Percentiles rank a stretch among this genome's conserved stretches.
Evolutionary conservation across 2,329 filamentous ascomycete species (phyloP).

Genomic region (Pseudocercospora fijiensis): DNA sequence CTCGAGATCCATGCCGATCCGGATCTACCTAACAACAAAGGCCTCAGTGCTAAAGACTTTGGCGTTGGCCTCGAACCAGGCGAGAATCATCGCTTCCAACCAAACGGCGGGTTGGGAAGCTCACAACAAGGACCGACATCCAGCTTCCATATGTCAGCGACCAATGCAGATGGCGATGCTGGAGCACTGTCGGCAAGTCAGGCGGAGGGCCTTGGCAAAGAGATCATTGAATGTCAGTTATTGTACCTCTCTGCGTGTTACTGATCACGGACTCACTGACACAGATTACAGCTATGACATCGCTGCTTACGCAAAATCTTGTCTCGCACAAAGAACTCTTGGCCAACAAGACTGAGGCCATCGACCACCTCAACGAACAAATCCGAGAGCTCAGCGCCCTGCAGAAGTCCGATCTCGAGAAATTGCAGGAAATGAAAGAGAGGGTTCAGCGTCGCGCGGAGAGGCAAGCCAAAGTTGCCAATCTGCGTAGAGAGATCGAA

Average conservation of each 20-base stretch:
- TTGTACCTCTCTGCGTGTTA: neutral
- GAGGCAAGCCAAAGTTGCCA: constrained; percentile 69
- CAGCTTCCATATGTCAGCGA: constrained; percentile 18
- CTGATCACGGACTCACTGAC: constrained; percentile 19
- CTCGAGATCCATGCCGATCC: constrained; percentile 93
- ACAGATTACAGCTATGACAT: constrained; percentile 66
- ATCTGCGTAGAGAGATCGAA: constrained; percentile 70
- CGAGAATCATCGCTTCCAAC: constrained; percentile 27
- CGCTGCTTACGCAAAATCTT: constrained; percentile 75
- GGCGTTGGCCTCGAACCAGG: constrained; percentile 74
- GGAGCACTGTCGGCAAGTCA: constrained; percentile 43
- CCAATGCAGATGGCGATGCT: constrained; percentile 41
- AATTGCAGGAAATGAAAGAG: constrained; percentile 67
- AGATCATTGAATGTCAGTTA: constrained; percentile 73
- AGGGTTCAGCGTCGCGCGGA: constrained; percentile 64
- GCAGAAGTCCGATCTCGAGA: constrained; percentile 73
- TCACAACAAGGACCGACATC: constrained; percentile 15
- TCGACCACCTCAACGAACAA: constrained; percentile 77
- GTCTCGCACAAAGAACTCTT: constrained; percentile 77
- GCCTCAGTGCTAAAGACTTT: constrained; percentile 88
- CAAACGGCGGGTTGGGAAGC: constrained; percentile 28
- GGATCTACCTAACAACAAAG: constrained; percentile 86
- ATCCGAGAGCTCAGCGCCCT: constrained; percentile 78
- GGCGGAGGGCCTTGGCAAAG: constrained; percentile 72
- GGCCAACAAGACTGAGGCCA: constrained; percentile 75